Conservation (phyloP, 2,329 filamentous ascomycete genomes). For the Ophiognomonia clavigignenti-juglandacearum region DNA sequence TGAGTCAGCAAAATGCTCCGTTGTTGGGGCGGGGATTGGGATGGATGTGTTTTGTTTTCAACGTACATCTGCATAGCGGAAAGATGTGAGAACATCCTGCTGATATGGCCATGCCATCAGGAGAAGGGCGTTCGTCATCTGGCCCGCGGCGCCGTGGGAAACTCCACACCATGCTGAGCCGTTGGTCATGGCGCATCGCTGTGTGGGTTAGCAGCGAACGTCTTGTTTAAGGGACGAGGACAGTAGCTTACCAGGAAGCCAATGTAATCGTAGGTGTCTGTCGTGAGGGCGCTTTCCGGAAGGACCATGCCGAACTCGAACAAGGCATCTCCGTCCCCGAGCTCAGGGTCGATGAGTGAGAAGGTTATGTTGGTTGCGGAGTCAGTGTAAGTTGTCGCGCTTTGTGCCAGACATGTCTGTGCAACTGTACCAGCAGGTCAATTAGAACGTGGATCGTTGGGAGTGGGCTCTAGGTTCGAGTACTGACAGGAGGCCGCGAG, state of each 20-base stretch:
- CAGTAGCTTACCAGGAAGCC: neutral
- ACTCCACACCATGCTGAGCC: slow-evolving; percentile 51
- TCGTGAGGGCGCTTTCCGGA: neutral
- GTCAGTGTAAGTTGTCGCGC: slow-evolving; percentile 1
- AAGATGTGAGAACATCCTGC: slow-evolving; percentile 49
- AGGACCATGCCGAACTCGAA: slow-evolving; percentile 5
- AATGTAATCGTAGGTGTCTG: slow-evolving; percentile 3
- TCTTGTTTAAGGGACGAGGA: neutral
- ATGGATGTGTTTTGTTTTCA: too few relatives aligned
- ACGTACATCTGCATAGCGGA: slow-evolving; percentile 42
- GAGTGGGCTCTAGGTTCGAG: neutral
- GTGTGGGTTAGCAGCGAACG: slow-evolving; percentile 12
- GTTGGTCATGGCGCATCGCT: slow-evolving; percentile 42
- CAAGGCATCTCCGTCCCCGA: neutral
- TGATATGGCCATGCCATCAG: slow-evolving; percentile 54
- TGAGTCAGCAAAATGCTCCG: slow-evolving; percentile 24
- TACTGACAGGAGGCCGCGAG: neutral
- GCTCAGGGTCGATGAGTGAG: slow-evolving; percentile 7
- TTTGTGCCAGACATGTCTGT: slow-evolving; percentile 3
- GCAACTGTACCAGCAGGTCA: neutral
- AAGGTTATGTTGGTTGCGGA: slow-evolving; percentile 7
- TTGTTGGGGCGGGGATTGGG: too few relatives aligned
- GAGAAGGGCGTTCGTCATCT: slow-evolving; percentile 55
- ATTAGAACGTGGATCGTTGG: neutral
- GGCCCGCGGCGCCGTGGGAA: slow-evolving; percentile 24